Evolutionary conservation across 2,329 filamentous ascomycete genomes (phyloP).

Genomic region (Ophiocordyceps camponoti-floridani): DNA sequence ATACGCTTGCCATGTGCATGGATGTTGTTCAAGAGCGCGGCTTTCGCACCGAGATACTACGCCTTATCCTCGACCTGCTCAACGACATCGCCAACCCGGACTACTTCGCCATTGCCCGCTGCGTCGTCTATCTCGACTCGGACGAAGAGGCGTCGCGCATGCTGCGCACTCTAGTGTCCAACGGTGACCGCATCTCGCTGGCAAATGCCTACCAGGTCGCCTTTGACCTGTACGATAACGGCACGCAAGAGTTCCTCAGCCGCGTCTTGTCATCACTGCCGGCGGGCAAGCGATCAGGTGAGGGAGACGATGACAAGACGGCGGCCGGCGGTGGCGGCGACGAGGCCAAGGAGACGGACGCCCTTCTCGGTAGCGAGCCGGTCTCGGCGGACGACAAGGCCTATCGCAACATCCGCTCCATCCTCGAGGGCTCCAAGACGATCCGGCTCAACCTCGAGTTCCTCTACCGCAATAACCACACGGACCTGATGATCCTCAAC

Average conservation of each 20-base stretch:
- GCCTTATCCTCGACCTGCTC: conserved; percentile 84
- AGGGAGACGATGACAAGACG: conserved; percentile 22
- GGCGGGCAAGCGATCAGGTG: conserved; percentile 23
- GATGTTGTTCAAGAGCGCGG: conserved; percentile 88
- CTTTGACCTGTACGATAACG: conserved; percentile 96
- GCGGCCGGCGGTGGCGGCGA: conserved; percentile 4
- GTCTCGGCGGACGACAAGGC: conserved; percentile 24
- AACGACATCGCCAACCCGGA: conserved; percentile 85
- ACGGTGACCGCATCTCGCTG: conserved; percentile 59
- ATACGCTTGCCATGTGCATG: conserved; percentile 91
- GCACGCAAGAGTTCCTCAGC: conserved; percentile 86
- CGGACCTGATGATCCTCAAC: conserved; percentile 82
- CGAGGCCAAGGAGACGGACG: conserved; percentile 25
- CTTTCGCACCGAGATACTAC: conserved; percentile 68
- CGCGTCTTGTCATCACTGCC: conserved; percentile 77
- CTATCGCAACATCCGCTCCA: conserved; percentile 45
- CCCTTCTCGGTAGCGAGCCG: conserved; percentile 26
- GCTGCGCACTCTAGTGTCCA: conserved; percentile 63
- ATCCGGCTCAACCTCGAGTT: conserved; percentile 95
- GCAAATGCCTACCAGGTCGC: conserved; percentile 93
- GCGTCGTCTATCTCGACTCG: conserved; percentile 87
- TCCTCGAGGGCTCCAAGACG: conserved; percentile 77
- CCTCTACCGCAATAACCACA: conserved; percentile 86
- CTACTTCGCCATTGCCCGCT: conserved; percentile 96
- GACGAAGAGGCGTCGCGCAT: conserved; percentile 81